Conservation (phyloP, 108 stramenopile species). For the Epithemia pelagica region DNA sequence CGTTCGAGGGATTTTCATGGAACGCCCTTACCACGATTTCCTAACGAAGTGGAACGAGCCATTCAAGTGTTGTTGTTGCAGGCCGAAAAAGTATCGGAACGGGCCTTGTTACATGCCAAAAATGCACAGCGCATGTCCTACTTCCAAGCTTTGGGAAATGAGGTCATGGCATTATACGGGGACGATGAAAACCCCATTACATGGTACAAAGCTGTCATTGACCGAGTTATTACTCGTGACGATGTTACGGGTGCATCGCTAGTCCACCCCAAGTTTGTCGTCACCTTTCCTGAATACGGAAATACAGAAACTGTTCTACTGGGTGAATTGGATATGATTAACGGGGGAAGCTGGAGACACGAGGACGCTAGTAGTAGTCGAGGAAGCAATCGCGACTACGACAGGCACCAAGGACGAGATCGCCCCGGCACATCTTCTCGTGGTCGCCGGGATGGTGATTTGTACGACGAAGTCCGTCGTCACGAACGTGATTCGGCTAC, state of each 20-base stretch:
- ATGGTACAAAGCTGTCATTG: conserved; percentile 95
- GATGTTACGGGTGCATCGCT: conserved; percentile 39
- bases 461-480: conserved; percentile 67
- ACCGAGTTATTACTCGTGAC: conserved; percentile 66
- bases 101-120: conserved; percentile 64
- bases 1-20: conserved; percentile 85
- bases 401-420: conserved; percentile 32
- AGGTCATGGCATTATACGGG: conserved; percentile 85
- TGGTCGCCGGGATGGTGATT: conserved; percentile 27
- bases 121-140: conserved; percentile 54
- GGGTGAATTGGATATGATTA: conserved; percentile 82
- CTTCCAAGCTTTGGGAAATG: conserved; percentile 60
- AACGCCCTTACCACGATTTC: conserved; percentile 90
- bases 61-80: conserved; percentile 88
- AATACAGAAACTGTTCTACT: conserved; percentile 84
- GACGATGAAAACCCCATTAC: conserved; percentile 93
- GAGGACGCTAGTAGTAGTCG: conserved; percentile 2
- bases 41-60: conserved; percentile 83
- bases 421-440: too few species aligned
- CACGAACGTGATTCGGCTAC: conserved; percentile 61
- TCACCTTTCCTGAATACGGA: conserved; percentile 94
- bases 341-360: conserved; percentile 11
- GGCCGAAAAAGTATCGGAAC: conserved; percentile 78
- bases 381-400: conserved; percentile 1
- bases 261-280: conserved; percentile 74